Conservation (phyloP, 78 protist species). For the Cavenderia fasciculata region DNA sequence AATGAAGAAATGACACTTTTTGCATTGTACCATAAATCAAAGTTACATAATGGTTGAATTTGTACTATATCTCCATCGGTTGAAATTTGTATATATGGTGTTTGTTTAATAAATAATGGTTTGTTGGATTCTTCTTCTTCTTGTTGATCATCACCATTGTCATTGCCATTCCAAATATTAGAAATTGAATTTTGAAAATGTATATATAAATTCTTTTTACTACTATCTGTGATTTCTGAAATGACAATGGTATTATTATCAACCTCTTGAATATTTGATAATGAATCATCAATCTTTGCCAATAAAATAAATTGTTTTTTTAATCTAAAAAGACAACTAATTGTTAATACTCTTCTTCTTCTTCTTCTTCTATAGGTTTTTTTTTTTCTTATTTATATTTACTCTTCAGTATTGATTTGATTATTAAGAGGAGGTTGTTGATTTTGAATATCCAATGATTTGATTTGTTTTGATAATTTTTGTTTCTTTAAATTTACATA, state of each 20-base stretch:
- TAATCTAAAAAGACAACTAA: not conserved
- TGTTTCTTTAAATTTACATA: not conserved
- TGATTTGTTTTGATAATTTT: not conserved
- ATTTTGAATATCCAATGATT: not conserved
- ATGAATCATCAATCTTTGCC: slow-evolving; percentile 31
- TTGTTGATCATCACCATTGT: too few species aligned
- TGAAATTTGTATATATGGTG: slow-evolving; percentile 58
- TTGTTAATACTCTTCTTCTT: too few species aligned
- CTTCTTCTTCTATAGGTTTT: too few species aligned
- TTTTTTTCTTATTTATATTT: not conserved
- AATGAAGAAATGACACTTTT: not conserved
- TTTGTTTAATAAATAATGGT: slow-evolving; percentile 34
- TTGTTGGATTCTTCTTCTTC: too few species aligned
- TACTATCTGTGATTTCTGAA: slow-evolving; percentile 2
- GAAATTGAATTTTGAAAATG: slow-evolving; percentile 55
- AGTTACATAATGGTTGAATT: slow-evolving; percentile 52
- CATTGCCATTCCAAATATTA: slow-evolving; percentile 29
- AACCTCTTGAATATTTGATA: slow-evolving; percentile 22
- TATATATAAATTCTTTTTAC: slow-evolving; percentile 48
- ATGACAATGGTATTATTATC: slow-evolving; percentile 59
- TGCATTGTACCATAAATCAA: slow-evolving; percentile 48
- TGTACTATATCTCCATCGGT: slow-evolving; percentile 46
- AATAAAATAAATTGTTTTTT: slow-evolving; percentile 27
- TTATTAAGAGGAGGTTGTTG: not conserved
- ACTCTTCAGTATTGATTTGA: not conserved